Conservation (phyloP, 345 rosid species). For the Gossypium arboreum region DNA sequence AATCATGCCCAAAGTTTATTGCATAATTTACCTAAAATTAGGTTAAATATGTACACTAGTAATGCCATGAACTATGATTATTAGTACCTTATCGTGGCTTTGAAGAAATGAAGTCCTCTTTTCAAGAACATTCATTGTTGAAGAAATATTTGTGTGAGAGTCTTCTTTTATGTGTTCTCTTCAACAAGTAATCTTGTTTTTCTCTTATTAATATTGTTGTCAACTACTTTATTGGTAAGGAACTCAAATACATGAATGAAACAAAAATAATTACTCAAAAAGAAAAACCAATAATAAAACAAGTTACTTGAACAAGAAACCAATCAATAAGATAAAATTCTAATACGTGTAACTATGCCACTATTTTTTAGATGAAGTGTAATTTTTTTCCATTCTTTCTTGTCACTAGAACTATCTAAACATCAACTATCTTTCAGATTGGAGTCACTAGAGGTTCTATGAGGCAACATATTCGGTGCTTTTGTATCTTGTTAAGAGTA, state of each 20-base stretch:
- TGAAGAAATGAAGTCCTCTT: constrained; percentile 47
- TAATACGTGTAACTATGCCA: constrained; percentile 23
- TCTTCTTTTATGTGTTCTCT: constrained; percentile 62
- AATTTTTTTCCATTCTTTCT: constrained; percentile 59
- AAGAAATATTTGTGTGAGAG: constrained; percentile 37
- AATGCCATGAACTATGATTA: constrained; percentile 53
- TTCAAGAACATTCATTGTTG: constrained; percentile 36
- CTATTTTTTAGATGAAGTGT: constrained; percentile 40
- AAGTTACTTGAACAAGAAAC: no score
- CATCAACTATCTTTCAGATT: constrained; percentile 59
- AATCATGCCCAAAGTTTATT: no score
- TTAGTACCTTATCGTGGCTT: constrained; percentile 66
- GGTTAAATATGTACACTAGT: no score
- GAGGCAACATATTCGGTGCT: constrained; percentile 36
- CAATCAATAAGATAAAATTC: no score
- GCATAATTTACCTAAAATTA: constrained; percentile 6
- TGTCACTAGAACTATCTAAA: constrained; percentile 60
- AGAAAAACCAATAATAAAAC: no score
- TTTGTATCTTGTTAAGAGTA: constrained; percentile 42
- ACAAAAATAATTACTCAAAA: no score
- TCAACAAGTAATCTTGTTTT: constrained; percentile 62
- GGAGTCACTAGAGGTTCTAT: constrained; percentile 41
- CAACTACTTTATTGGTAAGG: no score
- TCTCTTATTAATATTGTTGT: constrained; percentile 23
- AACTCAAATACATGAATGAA: no score